Evolutionary conservation across 495 filamentous ascomycete species (phyloP).

Genomic region (Cladorrhinum samala): DNA sequence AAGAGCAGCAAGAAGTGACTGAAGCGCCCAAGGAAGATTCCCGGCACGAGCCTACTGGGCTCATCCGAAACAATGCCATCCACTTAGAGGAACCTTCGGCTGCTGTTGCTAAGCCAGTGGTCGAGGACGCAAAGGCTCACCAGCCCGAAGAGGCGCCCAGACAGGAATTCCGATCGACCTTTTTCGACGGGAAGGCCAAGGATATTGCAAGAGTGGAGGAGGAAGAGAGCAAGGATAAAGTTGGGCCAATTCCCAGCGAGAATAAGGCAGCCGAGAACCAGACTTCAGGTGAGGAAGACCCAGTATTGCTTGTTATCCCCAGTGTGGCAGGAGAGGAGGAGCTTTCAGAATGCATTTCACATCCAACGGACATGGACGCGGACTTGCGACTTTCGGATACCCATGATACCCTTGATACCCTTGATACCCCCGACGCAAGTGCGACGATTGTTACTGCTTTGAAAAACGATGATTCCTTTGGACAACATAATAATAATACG

Average conservation of each 20-base stretch:
- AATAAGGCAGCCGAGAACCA: constrained; percentile 26
- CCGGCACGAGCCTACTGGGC: not conserved
- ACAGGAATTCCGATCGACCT: not conserved
- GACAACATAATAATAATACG: constrained; percentile 12
- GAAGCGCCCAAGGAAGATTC: constrained; percentile 6
- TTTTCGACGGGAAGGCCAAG: constrained; percentile 10
- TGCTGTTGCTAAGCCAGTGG: not conserved
- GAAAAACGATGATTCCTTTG: constrained; percentile 13
- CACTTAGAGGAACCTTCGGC: not conserved
- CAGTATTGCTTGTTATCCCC: constrained; percentile 31
- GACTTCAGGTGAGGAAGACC: constrained; percentile 35
- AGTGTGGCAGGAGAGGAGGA: constrained; percentile 22
- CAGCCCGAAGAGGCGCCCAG: not conserved
- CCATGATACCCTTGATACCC: constrained; percentile 10
- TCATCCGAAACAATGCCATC: too few relatives aligned
- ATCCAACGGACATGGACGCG: constrained; percentile 21
- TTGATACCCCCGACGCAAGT: constrained; percentile 13
- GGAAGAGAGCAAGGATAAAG: constrained; percentile 32
- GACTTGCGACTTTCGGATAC: constrained; percentile 18
- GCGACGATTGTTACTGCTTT: constrained; percentile 9
- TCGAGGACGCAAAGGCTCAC: not conserved
- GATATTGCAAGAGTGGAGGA: constrained; percentile 17
- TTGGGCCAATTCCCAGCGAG: constrained; percentile 31
- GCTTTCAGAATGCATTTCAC: constrained; percentile 28
- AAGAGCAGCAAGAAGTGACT: not conserved